phyloP scores from a whole-genome alignment of 2,329 filamentous ascomycete genomes.

The Pseudopyricularia javanii region DNA sequence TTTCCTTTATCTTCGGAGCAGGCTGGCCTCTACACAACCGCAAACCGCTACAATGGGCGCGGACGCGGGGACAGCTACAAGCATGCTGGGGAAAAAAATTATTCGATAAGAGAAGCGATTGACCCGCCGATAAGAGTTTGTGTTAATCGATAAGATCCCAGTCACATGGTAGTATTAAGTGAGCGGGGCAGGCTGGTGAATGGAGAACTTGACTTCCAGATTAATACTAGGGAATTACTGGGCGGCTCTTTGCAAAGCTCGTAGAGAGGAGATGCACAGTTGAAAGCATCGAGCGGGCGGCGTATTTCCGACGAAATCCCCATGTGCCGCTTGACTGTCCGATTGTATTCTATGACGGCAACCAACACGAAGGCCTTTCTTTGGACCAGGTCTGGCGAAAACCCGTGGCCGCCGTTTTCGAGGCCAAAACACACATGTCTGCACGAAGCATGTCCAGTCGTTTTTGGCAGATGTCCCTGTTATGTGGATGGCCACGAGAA shows the following conservation, averaged over 20 bases:
- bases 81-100: neutral
- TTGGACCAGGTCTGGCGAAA: neutral
- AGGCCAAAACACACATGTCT: neutral
- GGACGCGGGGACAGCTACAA: neutral
- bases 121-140: neutral
- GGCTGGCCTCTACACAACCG: neutral
- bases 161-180: neutral
- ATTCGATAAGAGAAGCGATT: neutral
- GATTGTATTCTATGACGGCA: neutral
- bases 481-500: neutral
- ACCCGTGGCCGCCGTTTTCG: neutral
- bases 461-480: neutral
- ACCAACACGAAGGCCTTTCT: neutral
- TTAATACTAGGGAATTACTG: too few relatives aligned
- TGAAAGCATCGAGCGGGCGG: too few relatives aligned
- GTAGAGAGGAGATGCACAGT: too few relatives aligned
- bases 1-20: neutral
- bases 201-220: too few relatives aligned
- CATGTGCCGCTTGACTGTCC: too few relatives aligned
- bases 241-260: too few relatives aligned
- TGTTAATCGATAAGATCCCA: neutral
- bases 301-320: too few relatives aligned
- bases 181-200: neutral
- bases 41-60: neutral
- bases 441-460: neutral